phyloP scores from a whole-genome alignment of 2,329 filamentous ascomycete species.

The Alternaria hordeiaustralica region DNA sequence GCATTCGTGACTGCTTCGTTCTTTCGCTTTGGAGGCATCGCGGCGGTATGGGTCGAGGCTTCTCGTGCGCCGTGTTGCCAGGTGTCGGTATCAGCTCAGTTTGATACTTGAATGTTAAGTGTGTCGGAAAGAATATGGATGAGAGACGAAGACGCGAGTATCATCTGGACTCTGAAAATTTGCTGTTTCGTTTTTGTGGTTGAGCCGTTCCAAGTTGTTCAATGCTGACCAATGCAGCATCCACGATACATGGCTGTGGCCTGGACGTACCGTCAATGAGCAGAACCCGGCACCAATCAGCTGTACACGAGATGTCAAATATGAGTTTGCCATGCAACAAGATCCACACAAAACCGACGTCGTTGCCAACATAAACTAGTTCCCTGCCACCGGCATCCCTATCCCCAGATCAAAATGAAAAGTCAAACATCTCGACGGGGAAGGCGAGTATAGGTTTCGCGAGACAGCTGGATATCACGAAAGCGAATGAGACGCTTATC shows the following conservation, averaged over 20 bases:
- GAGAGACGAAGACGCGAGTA: background rate
- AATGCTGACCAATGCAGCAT: background rate
- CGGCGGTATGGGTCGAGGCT: background rate
- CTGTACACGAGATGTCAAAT: background rate
- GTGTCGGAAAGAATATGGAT: background rate
- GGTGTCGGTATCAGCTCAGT: background rate
- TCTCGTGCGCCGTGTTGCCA: background rate
- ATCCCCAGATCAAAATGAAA: constrained; percentile 8
- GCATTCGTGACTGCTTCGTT: background rate
- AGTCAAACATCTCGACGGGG: constrained; percentile 53
- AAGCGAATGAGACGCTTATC: constrained; percentile 90
- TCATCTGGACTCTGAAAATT: background rate
- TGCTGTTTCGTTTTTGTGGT: background rate
- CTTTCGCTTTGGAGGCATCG: background rate
- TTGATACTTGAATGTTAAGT: background rate
- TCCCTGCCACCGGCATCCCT: constrained; percentile 16
- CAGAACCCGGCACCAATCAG: background rate
- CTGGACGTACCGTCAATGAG: background rate
- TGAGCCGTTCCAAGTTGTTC: background rate
- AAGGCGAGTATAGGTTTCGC: constrained; percentile 80
- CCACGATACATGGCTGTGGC: background rate
- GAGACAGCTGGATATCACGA: constrained; percentile 75
- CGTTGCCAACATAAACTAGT: constrained; percentile 24
- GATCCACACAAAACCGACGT: constrained; percentile 10
- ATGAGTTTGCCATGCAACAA: background rate